A percentile compares a stretch with the other conserved stretches of the same genome.
Evolutionary conservation across 768 basidiomycete genomes (phyloP).

Genomic region (Pulveroboletus sp.): DNA sequence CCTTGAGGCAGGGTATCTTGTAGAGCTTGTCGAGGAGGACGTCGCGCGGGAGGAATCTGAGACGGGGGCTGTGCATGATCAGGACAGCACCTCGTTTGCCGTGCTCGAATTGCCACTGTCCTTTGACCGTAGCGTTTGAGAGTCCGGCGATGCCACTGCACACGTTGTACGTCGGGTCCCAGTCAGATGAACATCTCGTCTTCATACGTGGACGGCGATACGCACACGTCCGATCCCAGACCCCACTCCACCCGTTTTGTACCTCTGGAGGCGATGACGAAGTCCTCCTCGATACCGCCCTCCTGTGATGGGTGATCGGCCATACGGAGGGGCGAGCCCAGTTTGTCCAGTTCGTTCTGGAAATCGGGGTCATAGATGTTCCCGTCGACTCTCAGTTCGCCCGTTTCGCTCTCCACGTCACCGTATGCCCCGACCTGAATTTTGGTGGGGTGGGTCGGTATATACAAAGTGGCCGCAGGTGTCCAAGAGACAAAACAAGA

Average conservation of each 20-base stretch:
- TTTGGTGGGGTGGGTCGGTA: background rate
- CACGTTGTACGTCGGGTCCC: background rate
- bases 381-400: conserved; percentile 27
- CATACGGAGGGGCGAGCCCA: background rate
- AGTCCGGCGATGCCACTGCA: conserved; percentile 21
- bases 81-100: conserved; percentile 33
- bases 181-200: background rate
- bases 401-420: conserved; percentile 24
- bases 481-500: background rate
- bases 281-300: conserved; percentile 16
- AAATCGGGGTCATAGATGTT: conserved; percentile 29
- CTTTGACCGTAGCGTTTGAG: conserved; percentile 30
- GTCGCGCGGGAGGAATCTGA: conserved; percentile 14
- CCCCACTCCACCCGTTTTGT: conserved; percentile 8
- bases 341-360: conserved; percentile 13
- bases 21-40: conserved; percentile 25
- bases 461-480: background rate
- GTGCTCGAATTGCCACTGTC: conserved; percentile 31
- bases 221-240: conserved; percentile 20
- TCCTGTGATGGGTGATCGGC: conserved; percentile 13
- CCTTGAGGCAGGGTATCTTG: conserved; percentile 18
- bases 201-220: background rate
- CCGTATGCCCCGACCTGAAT: conserved; percentile 38
- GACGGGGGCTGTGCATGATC: conserved; percentile 30
- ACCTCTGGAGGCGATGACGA: conserved; percentile 24